Conservation (phyloP, 2,329 filamentous ascomycete species). For the Tolypocladium pustulatum region DNA sequence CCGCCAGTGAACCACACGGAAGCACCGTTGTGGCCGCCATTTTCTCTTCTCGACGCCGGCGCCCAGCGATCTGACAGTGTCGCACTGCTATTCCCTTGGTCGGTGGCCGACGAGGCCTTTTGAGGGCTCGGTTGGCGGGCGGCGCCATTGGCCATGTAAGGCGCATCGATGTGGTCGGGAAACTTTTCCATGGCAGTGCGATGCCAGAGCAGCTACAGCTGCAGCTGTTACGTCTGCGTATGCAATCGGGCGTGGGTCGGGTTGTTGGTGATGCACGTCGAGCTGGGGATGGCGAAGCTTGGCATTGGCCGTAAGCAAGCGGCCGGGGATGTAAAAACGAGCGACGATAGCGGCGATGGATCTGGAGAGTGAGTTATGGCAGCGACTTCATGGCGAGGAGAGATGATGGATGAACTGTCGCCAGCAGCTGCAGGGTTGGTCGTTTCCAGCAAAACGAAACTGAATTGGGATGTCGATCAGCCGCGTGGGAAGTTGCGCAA, state of each 20-base stretch:
- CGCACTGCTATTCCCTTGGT: slow-evolving; percentile 15
- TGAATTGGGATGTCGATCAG: background rate
- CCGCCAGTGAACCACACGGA: slow-evolving; percentile 17
- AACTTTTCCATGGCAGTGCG: slow-evolving; percentile 41
- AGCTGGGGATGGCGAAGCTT: background rate
- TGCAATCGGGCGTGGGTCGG: background rate
- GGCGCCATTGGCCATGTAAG: slow-evolving; percentile 15
- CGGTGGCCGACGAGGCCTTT: slow-evolving; percentile 14
- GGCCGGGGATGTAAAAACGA: background rate
- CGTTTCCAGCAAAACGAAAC: background rate
- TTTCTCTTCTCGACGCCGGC: slow-evolving; percentile 14
- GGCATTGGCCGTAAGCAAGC: background rate
- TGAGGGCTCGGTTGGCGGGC: slow-evolving; percentile 16
- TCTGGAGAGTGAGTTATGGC: background rate
- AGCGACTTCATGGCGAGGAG: background rate
- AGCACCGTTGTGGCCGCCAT: background rate
- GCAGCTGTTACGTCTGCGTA: background rate
- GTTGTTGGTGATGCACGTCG: background rate
- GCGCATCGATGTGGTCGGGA: slow-evolving; percentile 40
- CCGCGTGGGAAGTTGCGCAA: background rate
- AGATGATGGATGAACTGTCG: background rate
- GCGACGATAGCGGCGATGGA: background rate
- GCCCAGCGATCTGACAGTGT: slow-evolving; percentile 18
- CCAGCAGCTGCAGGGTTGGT: background rate
- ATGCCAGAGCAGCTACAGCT: slow-evolving; percentile 2